Base-by-base conservation (phyloP, 192 early-diverging fungal species). In the Linnemannia schmuckeri region DNA sequence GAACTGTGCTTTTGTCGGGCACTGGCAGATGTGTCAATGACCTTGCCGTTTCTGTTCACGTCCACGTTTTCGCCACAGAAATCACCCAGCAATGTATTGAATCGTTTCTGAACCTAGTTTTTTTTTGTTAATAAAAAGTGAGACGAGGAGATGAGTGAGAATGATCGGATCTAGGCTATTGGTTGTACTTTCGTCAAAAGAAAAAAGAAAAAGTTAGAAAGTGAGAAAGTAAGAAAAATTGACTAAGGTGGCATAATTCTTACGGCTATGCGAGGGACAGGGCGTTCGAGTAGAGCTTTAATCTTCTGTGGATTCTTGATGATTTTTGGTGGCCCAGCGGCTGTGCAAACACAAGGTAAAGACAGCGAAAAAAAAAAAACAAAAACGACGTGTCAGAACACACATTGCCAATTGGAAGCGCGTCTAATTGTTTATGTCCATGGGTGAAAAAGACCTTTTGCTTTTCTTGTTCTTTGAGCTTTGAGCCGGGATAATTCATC, bases 21-120 rank as follows among this genome's bases (percentile, higher is more conserved):
- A 46, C 46, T 40, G 20, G 47, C 77, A 37, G 71, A 38, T 7
- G 20, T 52, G 7, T 70, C 74, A 6, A 75, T 33, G 41, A 84
- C 38, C 33, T 47, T 66, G 13, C 82, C 82, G 44, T 84, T 73
- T 73, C 79, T 84, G 38, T 57, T 69, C 2, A 79, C 52, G 44
- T 84, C 82, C 15, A 74, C 70, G 3, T 84, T 74, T 2, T 72
- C 72, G 8, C 82, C 49, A 77, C 77, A 84, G 70, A 84, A 84
- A n/a, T 84, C 63, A 6, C 77, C 41, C 6, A 84, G 73, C 0
- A 84, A 40, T 27, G 77, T 79, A 46, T 84, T 84, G 20, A 38
- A 30, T 49, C 68, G 61, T 33, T 66, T 66, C 12, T 27, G 12
- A 27, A 33, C 30, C 61, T 66, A 66, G 10, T 66, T 27, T 15